phyloP scores from a whole-genome alignment of 2,329 filamentous ascomycete species.

The Aphanoascus verrucosus region DNA sequence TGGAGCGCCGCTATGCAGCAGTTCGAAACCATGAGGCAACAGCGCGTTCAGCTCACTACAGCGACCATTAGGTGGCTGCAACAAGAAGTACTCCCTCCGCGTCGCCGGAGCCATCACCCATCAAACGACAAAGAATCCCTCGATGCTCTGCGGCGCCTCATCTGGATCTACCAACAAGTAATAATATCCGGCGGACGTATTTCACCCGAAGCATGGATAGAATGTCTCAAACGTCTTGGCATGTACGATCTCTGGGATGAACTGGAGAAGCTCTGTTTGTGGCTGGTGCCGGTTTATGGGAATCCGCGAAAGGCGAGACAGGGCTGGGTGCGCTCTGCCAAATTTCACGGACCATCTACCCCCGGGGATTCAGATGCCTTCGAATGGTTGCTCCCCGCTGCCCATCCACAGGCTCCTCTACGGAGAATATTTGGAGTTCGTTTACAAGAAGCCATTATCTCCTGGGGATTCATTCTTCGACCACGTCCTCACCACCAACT shows the following conservation, averaged over 20 bases:
- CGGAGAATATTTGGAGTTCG: constrained; percentile 33
- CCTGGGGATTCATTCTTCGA: constrained; percentile 39
- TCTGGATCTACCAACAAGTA: constrained; percentile 40
- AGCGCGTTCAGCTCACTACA: constrained; percentile 33
- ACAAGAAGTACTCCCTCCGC: constrained; percentile 25
- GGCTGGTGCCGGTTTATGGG: constrained; percentile 40
- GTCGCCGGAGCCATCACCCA: constrained; percentile 21
- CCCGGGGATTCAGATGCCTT: background rate
- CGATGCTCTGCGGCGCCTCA: constrained; percentile 35
- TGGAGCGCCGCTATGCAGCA: constrained; percentile 23
- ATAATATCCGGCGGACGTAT: constrained; percentile 37
- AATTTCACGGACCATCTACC: background rate
- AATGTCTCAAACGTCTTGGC: constrained; percentile 50
- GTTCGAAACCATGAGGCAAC: constrained; percentile 42
- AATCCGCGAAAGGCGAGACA: constrained; percentile 10
- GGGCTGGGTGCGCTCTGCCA: background rate
- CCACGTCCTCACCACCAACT: constrained; percentile 19
- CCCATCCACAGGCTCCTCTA: constrained; percentile 21
- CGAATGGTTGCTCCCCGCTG: constrained; percentile 7
- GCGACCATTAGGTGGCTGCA: constrained; percentile 38
- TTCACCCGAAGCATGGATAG: constrained; percentile 42
- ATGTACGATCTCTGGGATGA: constrained; percentile 45
- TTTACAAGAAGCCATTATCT: constrained; percentile 40
- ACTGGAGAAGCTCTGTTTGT: constrained; percentile 42
- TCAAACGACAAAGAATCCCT: constrained; percentile 22